Percentiles rank a stretch among this genome's conserved stretches.
These are phyloP conservation scores for Pichia manshurica DNA, from an alignment of 805 yeast genomes.

Conservation along the genomic window DNA sequence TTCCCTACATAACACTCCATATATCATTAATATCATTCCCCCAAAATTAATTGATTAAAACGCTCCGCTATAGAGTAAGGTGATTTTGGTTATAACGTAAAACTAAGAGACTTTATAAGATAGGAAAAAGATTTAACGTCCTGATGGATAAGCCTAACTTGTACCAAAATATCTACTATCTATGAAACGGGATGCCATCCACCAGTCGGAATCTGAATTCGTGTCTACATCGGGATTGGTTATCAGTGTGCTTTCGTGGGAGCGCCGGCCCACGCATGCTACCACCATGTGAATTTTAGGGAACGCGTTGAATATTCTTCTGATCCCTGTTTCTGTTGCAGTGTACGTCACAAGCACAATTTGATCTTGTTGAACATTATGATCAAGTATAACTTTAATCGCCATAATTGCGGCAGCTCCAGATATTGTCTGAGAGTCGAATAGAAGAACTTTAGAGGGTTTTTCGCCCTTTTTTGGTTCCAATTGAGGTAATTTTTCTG, in stretches of 20 bases:
- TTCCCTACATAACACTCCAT: too few species aligned
- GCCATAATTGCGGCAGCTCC: constrained; percentile 98
- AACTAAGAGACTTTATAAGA: too few species aligned
- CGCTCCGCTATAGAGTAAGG: too few species aligned
- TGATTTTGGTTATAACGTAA: too few species aligned
- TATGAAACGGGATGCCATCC: constrained; percentile 62
- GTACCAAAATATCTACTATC: constrained; percentile 80
- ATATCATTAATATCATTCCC: too few species aligned
- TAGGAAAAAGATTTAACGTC: too few species aligned
- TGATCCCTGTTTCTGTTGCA: constrained; percentile 73
- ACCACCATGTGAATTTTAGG: constrained; percentile 62
- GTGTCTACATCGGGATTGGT: constrained; percentile 10
- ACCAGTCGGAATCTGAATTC: constrained; percentile 37
- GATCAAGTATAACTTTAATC: constrained; percentile 77
- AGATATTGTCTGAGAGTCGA: constrained; percentile 83
- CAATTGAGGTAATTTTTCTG: constrained; percentile 58
- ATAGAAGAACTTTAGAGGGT: constrained; percentile 48
- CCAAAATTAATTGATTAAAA: too few species aligned
- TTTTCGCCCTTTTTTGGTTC: constrained; percentile 7
- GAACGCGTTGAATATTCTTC: constrained; percentile 70
- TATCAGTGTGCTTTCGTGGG: constrained; percentile 16
- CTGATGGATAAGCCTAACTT: constrained; percentile 2
- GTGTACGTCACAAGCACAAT: constrained; percentile 66
- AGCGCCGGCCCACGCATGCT: constrained; percentile 50
- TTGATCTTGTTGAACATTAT: constrained; percentile 55